A percentile compares a stretch with the other conserved stretches of the same genome.
phyloP scores from a whole-genome alignment of 495 filamentous ascomycete genomes.

The Cairneyella variabilis region DNA sequence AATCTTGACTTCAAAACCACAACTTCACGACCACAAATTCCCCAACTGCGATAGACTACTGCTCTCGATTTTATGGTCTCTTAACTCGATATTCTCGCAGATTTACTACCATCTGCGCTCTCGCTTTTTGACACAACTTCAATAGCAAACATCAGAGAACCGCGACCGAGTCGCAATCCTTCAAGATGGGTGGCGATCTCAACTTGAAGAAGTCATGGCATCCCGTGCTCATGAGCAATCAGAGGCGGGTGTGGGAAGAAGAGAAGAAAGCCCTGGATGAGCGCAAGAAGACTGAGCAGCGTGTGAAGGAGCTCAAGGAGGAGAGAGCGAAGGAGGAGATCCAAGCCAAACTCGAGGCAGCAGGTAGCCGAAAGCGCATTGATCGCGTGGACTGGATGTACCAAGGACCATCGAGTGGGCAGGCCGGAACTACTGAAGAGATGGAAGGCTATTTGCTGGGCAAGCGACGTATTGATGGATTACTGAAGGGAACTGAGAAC shows the following conservation, averaged over 20 bases:
- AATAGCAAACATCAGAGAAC: too few species aligned
- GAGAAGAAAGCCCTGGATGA: slow-evolving; percentile 94
- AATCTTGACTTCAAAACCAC: not conserved
- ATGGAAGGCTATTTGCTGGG: slow-evolving; percentile 92
- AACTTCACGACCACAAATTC: not conserved
- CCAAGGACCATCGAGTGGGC: slow-evolving; percentile 74
- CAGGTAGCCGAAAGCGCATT: slow-evolving; percentile 69
- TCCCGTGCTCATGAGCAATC: slow-evolving; percentile 76
- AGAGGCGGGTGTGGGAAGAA: slow-evolving; percentile 76
- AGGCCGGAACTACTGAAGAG: slow-evolving; percentile 80
- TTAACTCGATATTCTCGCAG: not conserved
- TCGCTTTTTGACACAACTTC: too few species aligned
- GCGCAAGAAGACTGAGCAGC: slow-evolving; percentile 83
- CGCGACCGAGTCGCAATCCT: slow-evolving; percentile 23
- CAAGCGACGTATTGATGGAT: slow-evolving; percentile 82
- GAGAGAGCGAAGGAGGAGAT: slow-evolving; percentile 91
- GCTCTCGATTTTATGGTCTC: too few species aligned
- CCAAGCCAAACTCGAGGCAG: slow-evolving; percentile 82
- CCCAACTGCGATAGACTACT: too few species aligned
- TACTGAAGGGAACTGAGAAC: slow-evolving; percentile 80
- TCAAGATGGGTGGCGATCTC: slow-evolving; percentile 82
- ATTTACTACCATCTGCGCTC: too few species aligned
- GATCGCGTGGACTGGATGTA: slow-evolving; percentile 98
- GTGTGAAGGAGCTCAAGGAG: slow-evolving; percentile 85
- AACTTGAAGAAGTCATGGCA: slow-evolving; percentile 99